These are phyloP conservation scores for Amanita pallidorosea DNA, from an alignment of 768 basidiomycete genomes.

Conservation along the genomic window DNA sequence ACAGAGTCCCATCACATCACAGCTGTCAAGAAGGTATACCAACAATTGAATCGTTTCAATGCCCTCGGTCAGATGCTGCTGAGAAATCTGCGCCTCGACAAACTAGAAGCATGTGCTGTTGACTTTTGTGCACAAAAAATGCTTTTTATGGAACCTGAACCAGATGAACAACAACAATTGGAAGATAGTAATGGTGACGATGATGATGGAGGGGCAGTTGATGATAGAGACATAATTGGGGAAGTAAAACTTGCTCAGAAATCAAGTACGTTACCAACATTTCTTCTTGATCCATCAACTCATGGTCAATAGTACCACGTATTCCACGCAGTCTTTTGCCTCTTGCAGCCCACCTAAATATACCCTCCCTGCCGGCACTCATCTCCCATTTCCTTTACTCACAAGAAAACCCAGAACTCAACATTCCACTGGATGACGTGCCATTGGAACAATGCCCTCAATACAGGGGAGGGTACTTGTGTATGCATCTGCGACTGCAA, in stretches of 20 bases:
- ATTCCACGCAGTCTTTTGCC: no score
- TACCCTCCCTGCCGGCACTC: no score
- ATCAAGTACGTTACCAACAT: not conserved
- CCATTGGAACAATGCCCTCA: no score
- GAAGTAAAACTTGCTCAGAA: not conserved
- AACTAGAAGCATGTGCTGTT: not conserved
- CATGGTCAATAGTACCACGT: no score
- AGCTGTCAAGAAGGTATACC: not conserved
- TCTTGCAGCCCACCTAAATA: no score
- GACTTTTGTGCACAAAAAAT: not conserved
- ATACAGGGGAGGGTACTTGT: no score
- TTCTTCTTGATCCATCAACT: no score
- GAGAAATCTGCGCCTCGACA: not conserved
- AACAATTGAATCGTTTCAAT: not conserved
- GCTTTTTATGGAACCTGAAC: not conserved
- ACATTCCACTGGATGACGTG: no score
- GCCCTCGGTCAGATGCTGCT: constrained; percentile 7
- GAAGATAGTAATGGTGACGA: not conserved
- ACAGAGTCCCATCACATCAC: not conserved
- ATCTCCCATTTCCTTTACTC: no score
- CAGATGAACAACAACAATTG: not conserved
- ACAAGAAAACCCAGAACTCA: no score
- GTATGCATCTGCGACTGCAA: no score
- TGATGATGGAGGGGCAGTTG: not conserved
- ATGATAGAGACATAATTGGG: no score